Conservation (phyloP, 2,329 filamentous ascomycete species). For the Epichloe gansuensis region DNA sequence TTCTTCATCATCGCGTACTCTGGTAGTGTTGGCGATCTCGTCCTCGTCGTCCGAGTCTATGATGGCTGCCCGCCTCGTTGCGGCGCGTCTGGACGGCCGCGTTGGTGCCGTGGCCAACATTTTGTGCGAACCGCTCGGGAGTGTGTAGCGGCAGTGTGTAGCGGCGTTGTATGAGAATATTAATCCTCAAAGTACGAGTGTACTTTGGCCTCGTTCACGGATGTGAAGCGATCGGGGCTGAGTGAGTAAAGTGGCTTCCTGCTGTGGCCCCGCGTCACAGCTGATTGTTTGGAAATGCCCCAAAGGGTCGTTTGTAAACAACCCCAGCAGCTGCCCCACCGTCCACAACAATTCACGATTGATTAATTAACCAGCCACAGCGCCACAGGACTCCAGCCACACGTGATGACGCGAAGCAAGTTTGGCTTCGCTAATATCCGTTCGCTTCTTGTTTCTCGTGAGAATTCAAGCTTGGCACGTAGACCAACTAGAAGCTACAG, state of each 20-base stretch:
- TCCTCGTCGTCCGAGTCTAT: slow-evolving; percentile 74
- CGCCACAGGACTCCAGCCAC: slow-evolving; percentile 1
- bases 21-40: slow-evolving; percentile 39
- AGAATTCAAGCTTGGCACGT: too few species aligned
- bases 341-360: not conserved
- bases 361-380: too few species aligned
- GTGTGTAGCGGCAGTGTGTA: not conserved
- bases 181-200: not conserved
- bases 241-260: slow-evolving; percentile 4
- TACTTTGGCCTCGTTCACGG: not conserved
- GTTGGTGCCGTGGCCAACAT: slow-evolving; percentile 23
- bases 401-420: slow-evolving; percentile 12
- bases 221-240: not conserved
- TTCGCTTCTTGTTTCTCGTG: too few species aligned
- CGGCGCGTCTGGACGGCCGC: slow-evolving; percentile 28
- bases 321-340: slow-evolving; percentile 8
- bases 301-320: slow-evolving; percentile 29
- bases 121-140: not conserved
- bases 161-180: not conserved
- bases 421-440: too few species aligned
- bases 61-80: slow-evolving; percentile 56
- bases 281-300: slow-evolving; percentile 26
- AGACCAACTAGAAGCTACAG: slow-evolving; percentile 1
- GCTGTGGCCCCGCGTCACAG: slow-evolving; percentile 10
- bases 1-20: slow-evolving; percentile 45